Percentiles rank a stretch among this genome's conserved stretches.
These are phyloP conservation scores for Neolecta irregularis DNA, from an alignment of 1,139 yeast genomes.

Conservation along the genomic window DNA sequence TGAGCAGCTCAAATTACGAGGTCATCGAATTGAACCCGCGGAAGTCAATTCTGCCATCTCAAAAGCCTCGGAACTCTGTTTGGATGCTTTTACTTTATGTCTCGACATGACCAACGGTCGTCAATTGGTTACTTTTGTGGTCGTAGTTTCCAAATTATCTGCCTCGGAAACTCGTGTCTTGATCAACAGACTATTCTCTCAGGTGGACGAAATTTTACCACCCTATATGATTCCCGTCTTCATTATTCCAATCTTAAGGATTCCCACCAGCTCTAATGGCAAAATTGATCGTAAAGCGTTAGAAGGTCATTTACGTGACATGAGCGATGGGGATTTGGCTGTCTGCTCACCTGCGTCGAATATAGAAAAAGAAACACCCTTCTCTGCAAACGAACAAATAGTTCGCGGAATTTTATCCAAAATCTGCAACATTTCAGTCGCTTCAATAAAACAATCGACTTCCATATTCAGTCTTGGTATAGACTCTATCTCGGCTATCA, in stretches of 20 bases:
- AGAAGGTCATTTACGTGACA: too few relatives aligned
- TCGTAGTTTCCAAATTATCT: background rate
- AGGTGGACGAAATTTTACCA: constrained; percentile 11
- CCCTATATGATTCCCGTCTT: constrained; percentile 17
- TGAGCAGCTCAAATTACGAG: constrained; percentile 18
- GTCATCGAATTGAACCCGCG: constrained; percentile 18
- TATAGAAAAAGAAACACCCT: too few relatives aligned
- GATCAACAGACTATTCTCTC: background rate
- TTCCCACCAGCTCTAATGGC: too few relatives aligned
- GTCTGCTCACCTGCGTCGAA: too few relatives aligned
- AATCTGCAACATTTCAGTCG: constrained; percentile 8
- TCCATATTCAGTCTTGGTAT: constrained; percentile 16
- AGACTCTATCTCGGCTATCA: constrained; percentile 17
- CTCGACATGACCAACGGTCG: background rate
- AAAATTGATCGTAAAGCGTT: too few relatives aligned
- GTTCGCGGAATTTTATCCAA: too few relatives aligned
- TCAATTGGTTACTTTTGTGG: background rate
- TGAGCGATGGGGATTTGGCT: too few relatives aligned
- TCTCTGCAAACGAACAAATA: too few relatives aligned
- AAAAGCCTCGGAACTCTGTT: constrained; percentile 4
- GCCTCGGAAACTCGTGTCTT: background rate
- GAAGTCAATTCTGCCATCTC: constrained; percentile 14
- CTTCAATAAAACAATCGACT: constrained; percentile 6
- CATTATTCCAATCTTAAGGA: constrained; percentile 11
- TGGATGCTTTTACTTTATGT: constrained; percentile 12